Evolutionary conservation across 768 basidiomycete species (phyloP).

Genomic region (Royoungia palumana): DNA sequence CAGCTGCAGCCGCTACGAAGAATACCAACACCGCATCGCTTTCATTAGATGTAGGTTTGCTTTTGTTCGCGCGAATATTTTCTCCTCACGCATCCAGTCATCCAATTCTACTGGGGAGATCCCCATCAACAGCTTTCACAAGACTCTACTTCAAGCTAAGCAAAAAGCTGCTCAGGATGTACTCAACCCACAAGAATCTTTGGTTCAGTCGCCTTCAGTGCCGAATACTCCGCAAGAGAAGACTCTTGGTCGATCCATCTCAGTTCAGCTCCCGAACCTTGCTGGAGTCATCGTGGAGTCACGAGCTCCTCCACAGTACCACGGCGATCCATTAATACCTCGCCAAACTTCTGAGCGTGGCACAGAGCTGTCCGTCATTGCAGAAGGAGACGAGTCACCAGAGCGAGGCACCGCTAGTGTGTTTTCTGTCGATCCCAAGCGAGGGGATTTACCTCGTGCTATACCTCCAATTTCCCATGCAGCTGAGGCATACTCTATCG

Average conservation of each 20-base stretch:
- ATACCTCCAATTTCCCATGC: background rate
- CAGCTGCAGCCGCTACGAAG: constrained; percentile 37
- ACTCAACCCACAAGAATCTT: background rate
- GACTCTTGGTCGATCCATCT: background rate
- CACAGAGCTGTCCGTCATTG: constrained; percentile 64
- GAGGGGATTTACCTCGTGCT: background rate
- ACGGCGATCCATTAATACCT: background rate
- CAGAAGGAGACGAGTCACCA: constrained; percentile 62
- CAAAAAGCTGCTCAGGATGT: constrained; percentile 11
- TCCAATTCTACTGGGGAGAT: constrained; percentile 39
- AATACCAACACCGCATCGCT: constrained; percentile 34
- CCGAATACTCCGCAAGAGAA: background rate
- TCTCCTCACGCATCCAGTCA: constrained; percentile 31
- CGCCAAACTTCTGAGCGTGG: constrained; percentile 24
- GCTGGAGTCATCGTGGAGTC: constrained; percentile 2
- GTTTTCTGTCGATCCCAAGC: background rate
- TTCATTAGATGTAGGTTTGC: constrained; percentile 44
- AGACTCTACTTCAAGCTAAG: constrained; percentile 39
- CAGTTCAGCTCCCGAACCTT: constrained; percentile 5
- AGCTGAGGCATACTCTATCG: background rate
- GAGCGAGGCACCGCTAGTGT: constrained; percentile 34
- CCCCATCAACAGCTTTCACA: constrained; percentile 47
- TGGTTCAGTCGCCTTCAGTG: background rate
- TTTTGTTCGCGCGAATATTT: background rate
- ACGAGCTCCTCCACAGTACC: constrained; percentile 3